Evolutionary conservation across 257 asterid genomes (phyloP), one percentile per base, ranked within the genome.

Genomic region (Penstemon eatonii): DNA sequence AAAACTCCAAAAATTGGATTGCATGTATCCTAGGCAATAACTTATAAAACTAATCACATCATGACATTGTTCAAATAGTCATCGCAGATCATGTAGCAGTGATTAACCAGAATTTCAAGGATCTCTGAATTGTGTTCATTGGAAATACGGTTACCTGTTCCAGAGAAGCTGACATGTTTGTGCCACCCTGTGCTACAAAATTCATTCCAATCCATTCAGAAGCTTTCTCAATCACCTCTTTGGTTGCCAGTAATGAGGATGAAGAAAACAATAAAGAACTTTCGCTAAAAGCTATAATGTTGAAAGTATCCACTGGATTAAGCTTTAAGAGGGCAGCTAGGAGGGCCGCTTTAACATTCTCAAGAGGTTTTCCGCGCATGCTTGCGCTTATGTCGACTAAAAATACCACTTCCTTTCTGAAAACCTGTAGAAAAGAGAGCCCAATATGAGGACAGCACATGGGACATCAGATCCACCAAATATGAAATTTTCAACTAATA

Each of bases 351-450:
- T 87, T 89, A 36, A 85, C 86, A 65, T 73, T 74, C 74, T 89
- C 91, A 36, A 89, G 82, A 9, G 94, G 91, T 59, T 63, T 69
- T 52, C 89, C 96, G 38, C 57, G 78, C 96, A 89, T 92, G 89
- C 98, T 92, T 39, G 75, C 87, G 56, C 96, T 92, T 69, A 66
- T 79, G 56, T 92, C 98, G 42, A 92, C 86, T 44, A 89, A 57
- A 80, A 81, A 86, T 59, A 87, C 83, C 73, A 92, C 78, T 76
- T 89, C 89, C 79, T 83, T 92, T 56, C 77, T 79, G 82, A 92
- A 89, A 79, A 80, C 81, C 98, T 92, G 80, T 40, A 52, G 56
- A 50, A 52, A 51, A 45, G 33, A 25, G 33, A 69, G 47, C 37
- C 58, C 54, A 50, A 59, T n/a, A 58, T 13, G 15, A 25, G 55